These are phyloP conservation scores for Starmerella scarabaei DNA, from an alignment of 805 yeast genomes.

Conservation along the genomic window DNA sequence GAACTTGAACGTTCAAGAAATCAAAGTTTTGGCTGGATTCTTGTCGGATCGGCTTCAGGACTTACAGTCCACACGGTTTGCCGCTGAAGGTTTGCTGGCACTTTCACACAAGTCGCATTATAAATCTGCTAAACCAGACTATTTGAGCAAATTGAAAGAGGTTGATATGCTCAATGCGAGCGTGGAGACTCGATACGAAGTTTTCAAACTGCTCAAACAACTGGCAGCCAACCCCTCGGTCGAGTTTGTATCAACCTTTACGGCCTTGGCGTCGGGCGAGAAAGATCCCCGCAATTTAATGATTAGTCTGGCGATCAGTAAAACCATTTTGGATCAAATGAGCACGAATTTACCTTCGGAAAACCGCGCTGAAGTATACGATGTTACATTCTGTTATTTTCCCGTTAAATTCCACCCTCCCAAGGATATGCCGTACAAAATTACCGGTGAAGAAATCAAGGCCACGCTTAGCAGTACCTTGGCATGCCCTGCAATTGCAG, in stretches of 20 bases:
- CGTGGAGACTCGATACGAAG: slow-evolving; percentile 1
- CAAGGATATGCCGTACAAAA: slow-evolving; percentile 69
- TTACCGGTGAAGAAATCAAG: slow-evolving; percentile 63
- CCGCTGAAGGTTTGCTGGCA: slow-evolving; percentile 12
- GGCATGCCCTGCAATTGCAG: slow-evolving; percentile 55
- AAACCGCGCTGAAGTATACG: slow-evolving; percentile 60
- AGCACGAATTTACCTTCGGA: slow-evolving; percentile 31
- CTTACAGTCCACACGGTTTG: slow-evolving; percentile 6
- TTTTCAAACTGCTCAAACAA: slow-evolving; percentile 5
- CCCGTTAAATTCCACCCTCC: slow-evolving; percentile 95
- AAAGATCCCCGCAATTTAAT: slow-evolving; percentile 87
- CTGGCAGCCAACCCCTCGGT: background rate
- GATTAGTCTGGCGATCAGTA: slow-evolving; percentile 48
- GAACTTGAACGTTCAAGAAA: slow-evolving; percentile 28
- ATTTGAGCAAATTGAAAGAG: slow-evolving; percentile 6
- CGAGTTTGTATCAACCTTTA: slow-evolving; percentile 41
- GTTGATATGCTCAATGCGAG: slow-evolving; percentile 13
- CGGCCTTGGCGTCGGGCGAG: slow-evolving; percentile 69
- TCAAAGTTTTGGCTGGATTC: slow-evolving; percentile 35
- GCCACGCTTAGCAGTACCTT: slow-evolving; percentile 41
- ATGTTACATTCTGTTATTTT: slow-evolving; percentile 83
- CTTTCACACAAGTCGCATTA: background rate
- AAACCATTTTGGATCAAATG: slow-evolving; percentile 30
- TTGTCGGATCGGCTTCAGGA: slow-evolving; percentile 41
- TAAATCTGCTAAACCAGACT: background rate